These are phyloP conservation scores for Coemansia sp. DNA, from an alignment of 192 early-diverging fungal species.

Conservation along the genomic window DNA sequence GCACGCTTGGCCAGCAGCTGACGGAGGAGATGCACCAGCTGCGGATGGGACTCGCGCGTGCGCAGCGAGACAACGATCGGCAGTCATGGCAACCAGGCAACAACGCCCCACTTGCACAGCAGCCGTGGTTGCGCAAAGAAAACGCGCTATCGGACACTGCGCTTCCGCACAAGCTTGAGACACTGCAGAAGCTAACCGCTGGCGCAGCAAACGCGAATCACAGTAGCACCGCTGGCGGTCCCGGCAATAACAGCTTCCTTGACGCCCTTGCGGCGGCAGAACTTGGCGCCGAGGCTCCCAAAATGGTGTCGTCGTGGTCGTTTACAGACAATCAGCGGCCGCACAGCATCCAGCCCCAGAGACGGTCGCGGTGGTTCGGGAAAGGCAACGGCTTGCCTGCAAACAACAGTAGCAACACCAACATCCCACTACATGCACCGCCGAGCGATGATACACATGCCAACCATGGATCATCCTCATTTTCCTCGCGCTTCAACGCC, in stretches of 20 bases:
- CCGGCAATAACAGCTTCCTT: not conserved
- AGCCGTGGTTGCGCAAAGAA: constrained; percentile 44
- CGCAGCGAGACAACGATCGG: constrained; percentile 22
- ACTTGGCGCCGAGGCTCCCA: constrained; percentile 4
- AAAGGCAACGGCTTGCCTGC: not conserved
- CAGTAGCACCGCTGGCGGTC: not conserved
- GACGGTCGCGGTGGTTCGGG: constrained; percentile 31
- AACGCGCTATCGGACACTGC: constrained; percentile 40
- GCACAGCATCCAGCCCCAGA: constrained; percentile 33
- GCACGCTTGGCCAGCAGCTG: constrained; percentile 53
- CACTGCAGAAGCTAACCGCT: not conserved
- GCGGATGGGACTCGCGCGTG: constrained; percentile 35
- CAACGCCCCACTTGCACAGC: constrained; percentile 6
- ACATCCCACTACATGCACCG: not conserved
- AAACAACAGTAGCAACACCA: not conserved
- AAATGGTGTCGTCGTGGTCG: constrained; percentile 39
- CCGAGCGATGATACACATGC: constrained; percentile 3
- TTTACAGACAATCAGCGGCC: constrained; percentile 33
- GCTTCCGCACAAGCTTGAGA: constrained; percentile 14
- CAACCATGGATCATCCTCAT: not conserved
- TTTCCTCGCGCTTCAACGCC: constrained; percentile 41
- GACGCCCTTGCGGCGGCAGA: constrained; percentile 1
- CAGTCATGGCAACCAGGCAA: constrained; percentile 46
- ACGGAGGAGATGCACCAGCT: constrained; percentile 46
- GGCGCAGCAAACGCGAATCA: not conserved